Percentiles rank a stretch among this genome's conserved stretches.
These are phyloP conservation scores for Aspergillus steynii DNA, from an alignment of 495 filamentous ascomycete genomes.

Conservation along the genomic window DNA sequence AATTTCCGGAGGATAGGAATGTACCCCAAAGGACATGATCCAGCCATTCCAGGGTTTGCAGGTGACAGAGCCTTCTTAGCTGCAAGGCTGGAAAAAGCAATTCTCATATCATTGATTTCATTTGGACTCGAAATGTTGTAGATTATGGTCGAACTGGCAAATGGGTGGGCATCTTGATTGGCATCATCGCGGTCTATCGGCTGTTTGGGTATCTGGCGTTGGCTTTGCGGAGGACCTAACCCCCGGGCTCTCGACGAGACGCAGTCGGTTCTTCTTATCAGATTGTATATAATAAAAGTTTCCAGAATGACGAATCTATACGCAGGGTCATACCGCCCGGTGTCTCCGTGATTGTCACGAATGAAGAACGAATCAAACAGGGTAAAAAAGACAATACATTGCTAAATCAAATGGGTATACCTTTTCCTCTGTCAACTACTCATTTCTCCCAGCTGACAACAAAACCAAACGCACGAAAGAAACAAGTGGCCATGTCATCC, in stretches of 20 bases:
- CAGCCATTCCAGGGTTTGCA: too few relatives aligned
- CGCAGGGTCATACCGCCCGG: background rate
- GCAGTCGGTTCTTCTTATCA: background rate
- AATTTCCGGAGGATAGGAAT: too few relatives aligned
- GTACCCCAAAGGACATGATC: too few relatives aligned
- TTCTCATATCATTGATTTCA: too few relatives aligned
- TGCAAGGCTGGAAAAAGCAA: too few relatives aligned
- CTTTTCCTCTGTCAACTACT: constrained; percentile 22
- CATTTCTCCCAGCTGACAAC: constrained; percentile 24
- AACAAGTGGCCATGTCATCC: constrained; percentile 16
- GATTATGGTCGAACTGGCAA: constrained; percentile 45
- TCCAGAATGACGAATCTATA: background rate
- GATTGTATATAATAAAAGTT: background rate
- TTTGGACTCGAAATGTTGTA: too few relatives aligned
- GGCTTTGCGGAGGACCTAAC: constrained; percentile 29
- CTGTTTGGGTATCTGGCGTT: constrained; percentile 57
- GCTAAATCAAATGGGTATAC: constrained; percentile 23
- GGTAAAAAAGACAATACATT: constrained; percentile 7
- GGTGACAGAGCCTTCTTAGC: too few relatives aligned
- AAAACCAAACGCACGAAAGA: constrained; percentile 21
- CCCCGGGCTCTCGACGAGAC: background rate
- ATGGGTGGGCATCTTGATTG: constrained; percentile 74
- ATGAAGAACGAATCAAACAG: constrained; percentile 1
- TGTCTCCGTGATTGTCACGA: background rate
- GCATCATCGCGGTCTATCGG: constrained; percentile 71